Conservation (phyloP, 345 rosid genomes). For the Aquilaria malaccensis region DNA sequence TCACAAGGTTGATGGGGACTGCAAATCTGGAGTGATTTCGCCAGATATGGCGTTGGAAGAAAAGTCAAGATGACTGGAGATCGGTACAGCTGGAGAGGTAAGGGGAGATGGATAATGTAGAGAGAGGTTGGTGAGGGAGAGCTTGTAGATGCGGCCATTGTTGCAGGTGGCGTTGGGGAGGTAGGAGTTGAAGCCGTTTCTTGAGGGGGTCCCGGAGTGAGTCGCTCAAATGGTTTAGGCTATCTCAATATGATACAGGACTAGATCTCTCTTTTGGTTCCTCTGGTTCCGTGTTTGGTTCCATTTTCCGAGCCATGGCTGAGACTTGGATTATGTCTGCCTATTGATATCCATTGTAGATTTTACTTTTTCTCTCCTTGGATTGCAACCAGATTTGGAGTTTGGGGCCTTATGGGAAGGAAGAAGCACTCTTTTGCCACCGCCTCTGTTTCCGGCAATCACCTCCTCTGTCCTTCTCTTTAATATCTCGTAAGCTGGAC, state of each 20-base stretch:
- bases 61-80: constrained; percentile 78
- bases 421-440: constrained; percentile 39
- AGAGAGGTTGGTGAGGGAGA: constrained; percentile 65
- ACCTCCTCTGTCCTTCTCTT: constrained; percentile 29
- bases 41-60: constrained; percentile 79
- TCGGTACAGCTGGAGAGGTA: constrained; percentile 76
- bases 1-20: constrained; percentile 74
- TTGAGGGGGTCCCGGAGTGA: constrained; percentile 73
- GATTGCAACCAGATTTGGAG: constrained; percentile 29
- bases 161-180: constrained; percentile 79
- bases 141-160: constrained; percentile 92
- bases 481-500: constrained; percentile 85
- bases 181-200: constrained; percentile 63
- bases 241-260: constrained; percentile 16
- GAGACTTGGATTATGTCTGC: constrained; percentile 19
- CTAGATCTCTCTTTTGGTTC: constrained; percentile 1
- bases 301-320: constrained; percentile 6
- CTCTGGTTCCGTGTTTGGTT: neutral
- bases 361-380: constrained; percentile 10
- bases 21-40: constrained; percentile 63
- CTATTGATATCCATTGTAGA: constrained; percentile 39
- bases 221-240: constrained; percentile 37
- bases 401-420: constrained; percentile 36
- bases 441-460: constrained; percentile 29
- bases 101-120: constrained; percentile 74